Percentiles rank a stretch among this genome's conserved stretches.
Evolutionary conservation across 169 alveolate genomes (phyloP).

Genomic region (Cryptosporidium viatorum): DNA sequence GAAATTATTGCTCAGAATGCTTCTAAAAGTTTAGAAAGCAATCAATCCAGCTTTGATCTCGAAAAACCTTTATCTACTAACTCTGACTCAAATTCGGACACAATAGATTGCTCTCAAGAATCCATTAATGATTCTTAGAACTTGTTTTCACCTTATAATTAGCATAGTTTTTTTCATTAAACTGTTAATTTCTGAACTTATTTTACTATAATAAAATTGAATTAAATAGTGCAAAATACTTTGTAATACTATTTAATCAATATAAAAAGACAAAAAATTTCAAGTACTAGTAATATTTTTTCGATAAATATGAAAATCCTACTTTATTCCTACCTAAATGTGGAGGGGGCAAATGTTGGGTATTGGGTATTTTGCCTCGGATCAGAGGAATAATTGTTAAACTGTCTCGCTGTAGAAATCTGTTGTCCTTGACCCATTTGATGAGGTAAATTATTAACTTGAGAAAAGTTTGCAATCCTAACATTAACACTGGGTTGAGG

Average conservation of each 20-base stretch:
- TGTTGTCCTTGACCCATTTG: slow-evolving; percentile 40
- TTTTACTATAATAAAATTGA: no score
- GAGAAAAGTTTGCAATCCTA: slow-evolving; percentile 59
- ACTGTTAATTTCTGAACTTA: no score
- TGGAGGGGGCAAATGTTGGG: slow-evolving; percentile 54
- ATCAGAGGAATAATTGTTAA: not conserved
- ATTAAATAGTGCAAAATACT: no score
- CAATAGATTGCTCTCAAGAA: not conserved
- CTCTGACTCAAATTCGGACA: not conserved
- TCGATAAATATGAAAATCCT: not conserved
- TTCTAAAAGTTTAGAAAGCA: not conserved
- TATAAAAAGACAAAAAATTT: not conserved
- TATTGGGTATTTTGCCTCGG: slow-evolving; percentile 18
- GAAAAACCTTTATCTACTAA: not conserved
- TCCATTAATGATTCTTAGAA: not conserved
- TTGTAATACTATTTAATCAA: no score
- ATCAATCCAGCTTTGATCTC: not conserved
- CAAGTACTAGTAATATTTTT: not conserved
- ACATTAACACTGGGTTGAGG: slow-evolving; percentile 63
- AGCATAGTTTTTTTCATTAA: no score
- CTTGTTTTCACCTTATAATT: no score
- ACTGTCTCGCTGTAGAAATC: slow-evolving; percentile 59
- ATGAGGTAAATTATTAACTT: slow-evolving; percentile 19
- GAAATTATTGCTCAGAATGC: slow-evolving; percentile 67
- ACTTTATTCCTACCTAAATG: slow-evolving; percentile 31